These are phyloP conservation scores for Colletotrichum orchidophilum DNA, from an alignment of 2,329 filamentous ascomycete species.

Conservation along the genomic window DNA sequence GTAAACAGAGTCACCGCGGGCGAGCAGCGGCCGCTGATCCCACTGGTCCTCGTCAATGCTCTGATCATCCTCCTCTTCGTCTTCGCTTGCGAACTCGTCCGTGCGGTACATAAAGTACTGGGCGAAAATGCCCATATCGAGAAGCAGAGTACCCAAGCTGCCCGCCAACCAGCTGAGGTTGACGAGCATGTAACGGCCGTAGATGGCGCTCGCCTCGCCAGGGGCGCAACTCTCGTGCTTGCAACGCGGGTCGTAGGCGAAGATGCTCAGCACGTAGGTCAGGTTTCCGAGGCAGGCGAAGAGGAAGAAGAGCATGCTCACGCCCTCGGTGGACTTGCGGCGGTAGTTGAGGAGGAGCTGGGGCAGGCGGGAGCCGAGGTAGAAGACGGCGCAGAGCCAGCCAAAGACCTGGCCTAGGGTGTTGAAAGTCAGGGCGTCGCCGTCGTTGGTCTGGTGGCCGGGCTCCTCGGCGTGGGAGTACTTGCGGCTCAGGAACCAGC, in stretches of 20 bases:
- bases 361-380: constrained; percentile 88
- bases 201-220: constrained; percentile 74
- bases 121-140: constrained; percentile 87
- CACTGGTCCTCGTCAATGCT: constrained; percentile 45
- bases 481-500: constrained; percentile 80
- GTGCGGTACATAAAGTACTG: constrained; percentile 89
- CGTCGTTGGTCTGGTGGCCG: constrained; percentile 53
- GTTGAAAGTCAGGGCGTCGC: constrained; percentile 72
- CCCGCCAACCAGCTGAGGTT: constrained; percentile 93
- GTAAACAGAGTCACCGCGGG: constrained; percentile 35
- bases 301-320: constrained; percentile 94
- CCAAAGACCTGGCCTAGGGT: constrained; percentile 89
- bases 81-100: constrained; percentile 47
- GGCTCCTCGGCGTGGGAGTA: constrained; percentile 48
- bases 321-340: constrained; percentile 91
- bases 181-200: constrained; percentile 84
- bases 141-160: constrained; percentile 84
- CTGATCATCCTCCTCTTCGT: constrained; percentile 39
- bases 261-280: constrained; percentile 90
- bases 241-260: constrained; percentile 86
- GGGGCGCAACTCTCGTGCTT: constrained; percentile 61
- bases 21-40: constrained; percentile 46
- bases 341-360: constrained; percentile 93
- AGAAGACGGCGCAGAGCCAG: constrained; percentile 88
- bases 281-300: constrained; percentile 96